Conservation (phyloP, 495 filamentous ascomycete genomes). For the Talaromyces trachyspermus region DNA sequence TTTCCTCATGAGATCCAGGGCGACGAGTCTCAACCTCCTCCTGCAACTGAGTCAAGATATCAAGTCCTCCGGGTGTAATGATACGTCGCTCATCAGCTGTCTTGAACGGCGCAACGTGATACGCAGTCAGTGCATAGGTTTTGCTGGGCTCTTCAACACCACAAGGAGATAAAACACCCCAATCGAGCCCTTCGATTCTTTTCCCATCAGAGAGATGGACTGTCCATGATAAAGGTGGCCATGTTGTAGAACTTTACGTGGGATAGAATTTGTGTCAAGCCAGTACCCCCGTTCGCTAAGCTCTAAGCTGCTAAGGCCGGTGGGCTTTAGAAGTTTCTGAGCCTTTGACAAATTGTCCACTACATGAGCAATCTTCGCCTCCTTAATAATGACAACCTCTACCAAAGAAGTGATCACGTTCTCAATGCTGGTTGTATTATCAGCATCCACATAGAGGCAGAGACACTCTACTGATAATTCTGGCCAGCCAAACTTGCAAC, state of each 20-base stretch:
- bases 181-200: slow-evolving; percentile 9
- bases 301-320: neutral
- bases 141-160: neutral
- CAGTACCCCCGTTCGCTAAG: slow-evolving; percentile 1
- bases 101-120: slow-evolving; percentile 4
- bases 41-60: slow-evolving; percentile 6
- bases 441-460: slow-evolving; percentile 8
- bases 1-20: neutral
- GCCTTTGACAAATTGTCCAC: neutral
- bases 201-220: slow-evolving; percentile 7
- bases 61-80: slow-evolving; percentile 9
- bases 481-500: slow-evolving; percentile 7
- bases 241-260: neutral
- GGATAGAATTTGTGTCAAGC: neutral
- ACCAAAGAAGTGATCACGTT: neutral
- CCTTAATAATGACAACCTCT: neutral
- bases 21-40: neutral
- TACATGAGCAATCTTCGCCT: neutral
- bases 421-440: neutral
- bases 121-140: slow-evolving; percentile 6
- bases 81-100: neutral
- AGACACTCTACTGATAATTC: slow-evolving; percentile 3
- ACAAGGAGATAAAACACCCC: slow-evolving; percentile 7
- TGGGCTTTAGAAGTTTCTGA: neutral
- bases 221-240: slow-evolving; percentile 6